These are phyloP conservation scores for Breviolum minutum DNA, from an alignment of 73 alveolate genomes.

Conservation along the genomic window DNA sequence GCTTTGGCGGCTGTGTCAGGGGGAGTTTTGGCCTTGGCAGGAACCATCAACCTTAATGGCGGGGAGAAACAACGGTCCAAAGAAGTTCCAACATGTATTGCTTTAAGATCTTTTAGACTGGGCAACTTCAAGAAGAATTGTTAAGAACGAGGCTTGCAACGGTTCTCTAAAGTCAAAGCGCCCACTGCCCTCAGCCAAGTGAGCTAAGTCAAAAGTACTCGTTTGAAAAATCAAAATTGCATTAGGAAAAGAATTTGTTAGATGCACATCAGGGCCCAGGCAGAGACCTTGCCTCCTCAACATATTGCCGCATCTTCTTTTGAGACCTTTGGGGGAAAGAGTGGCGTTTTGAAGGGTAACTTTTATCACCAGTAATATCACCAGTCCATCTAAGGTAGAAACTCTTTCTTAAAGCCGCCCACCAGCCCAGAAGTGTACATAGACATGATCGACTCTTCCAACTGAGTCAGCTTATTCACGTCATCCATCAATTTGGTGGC, in stretches of 20 bases:
- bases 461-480: background rate
- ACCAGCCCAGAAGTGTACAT: background rate
- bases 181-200: conserved; percentile 12
- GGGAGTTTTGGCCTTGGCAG: background rate
- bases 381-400: background rate
- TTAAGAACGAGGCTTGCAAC: background rate
- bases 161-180: background rate
- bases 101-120: background rate
- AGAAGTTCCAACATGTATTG: too few relatives aligned
- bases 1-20: too few relatives aligned
- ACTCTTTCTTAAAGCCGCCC: background rate
- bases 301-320: background rate
- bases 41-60: too few relatives aligned
- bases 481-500: background rate
- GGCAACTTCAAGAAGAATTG: too few relatives aligned
- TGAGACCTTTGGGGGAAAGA: background rate
- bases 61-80: too few relatives aligned
- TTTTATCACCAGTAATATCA: background rate
- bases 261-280: too few relatives aligned
- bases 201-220: background rate
- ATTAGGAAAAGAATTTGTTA: too few relatives aligned
- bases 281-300: background rate
- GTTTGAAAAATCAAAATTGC: too few relatives aligned
- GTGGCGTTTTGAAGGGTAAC: background rate
- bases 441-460: background rate